phyloP scores from a whole-genome alignment of 2,329 filamentous ascomycete genomes.

The Neonectria sp. region DNA sequence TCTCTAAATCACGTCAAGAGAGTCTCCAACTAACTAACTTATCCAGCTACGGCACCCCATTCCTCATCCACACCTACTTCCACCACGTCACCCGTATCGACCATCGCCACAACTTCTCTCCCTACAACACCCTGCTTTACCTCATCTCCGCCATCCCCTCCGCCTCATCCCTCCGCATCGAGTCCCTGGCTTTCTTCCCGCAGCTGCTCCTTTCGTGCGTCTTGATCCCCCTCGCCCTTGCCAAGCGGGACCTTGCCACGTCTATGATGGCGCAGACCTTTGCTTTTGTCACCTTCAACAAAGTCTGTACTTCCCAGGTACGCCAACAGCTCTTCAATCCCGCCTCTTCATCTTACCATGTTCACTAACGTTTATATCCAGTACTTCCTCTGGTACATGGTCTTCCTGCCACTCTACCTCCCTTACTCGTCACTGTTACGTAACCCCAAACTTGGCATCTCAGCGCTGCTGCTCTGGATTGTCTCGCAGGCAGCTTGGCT shows the following conservation, averaged over 20 bases:
- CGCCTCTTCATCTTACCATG: neutral
- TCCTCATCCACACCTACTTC: constrained; percentile 90
- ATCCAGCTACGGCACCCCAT: constrained; percentile 81
- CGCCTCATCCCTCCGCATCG: constrained; percentile 65
- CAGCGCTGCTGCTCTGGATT: constrained; percentile 81
- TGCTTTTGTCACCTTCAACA: constrained; percentile 98
- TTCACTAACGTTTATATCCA: constrained; percentile 54
- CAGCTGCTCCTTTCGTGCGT: constrained; percentile 87
- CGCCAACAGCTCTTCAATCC: constrained; percentile 40
- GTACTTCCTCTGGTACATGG: constrained; percentile 99
- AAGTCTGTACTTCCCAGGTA: constrained; percentile 98
- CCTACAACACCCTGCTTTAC: constrained; percentile 94
- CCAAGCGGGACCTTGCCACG: constrained; percentile 84
- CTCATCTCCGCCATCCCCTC: constrained; percentile 78
- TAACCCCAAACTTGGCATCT: constrained; percentile 72
- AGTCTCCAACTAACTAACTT: constrained; percentile 24
- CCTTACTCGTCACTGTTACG: constrained; percentile 81
- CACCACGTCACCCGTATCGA: constrained; percentile 95
- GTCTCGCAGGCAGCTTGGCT: constrained; percentile 82
- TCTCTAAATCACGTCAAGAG: neutral
- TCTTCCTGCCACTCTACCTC: constrained; percentile 93
- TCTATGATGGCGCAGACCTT: constrained; percentile 97
- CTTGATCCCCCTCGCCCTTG: constrained; percentile 81
- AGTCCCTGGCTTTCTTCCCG: constrained; percentile 89
- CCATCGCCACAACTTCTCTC: constrained; percentile 98